Percentiles rank a stretch among this genome's conserved stretches.
Evolutionary conservation across 495 filamentous ascomycete species (phyloP).

Genomic region (Amorphotheca resinae): DNA sequence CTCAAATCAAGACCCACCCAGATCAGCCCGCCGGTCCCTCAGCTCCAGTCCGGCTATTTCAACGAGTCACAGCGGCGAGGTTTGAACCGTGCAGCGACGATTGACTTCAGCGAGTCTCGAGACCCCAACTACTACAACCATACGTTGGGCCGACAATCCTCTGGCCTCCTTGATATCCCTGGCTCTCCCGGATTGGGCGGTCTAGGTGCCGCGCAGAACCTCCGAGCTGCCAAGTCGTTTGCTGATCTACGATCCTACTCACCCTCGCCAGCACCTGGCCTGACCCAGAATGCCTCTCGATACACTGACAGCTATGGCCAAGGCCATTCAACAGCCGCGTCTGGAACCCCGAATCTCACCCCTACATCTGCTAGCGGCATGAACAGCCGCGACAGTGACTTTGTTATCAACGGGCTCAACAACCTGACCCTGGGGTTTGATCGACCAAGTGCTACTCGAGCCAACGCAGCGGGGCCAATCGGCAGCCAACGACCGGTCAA

Average conservation of each 20-base stretch:
- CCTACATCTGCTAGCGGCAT: constrained; percentile 56
- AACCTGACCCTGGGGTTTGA: constrained; percentile 35
- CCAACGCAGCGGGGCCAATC: constrained; percentile 57
- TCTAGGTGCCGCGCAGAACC: constrained; percentile 52
- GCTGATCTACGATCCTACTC: constrained; percentile 91
- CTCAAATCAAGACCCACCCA: constrained; percentile 51
- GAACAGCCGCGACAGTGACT: constrained; percentile 36
- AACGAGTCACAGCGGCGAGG: constrained; percentile 65
- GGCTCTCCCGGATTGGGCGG: constrained; percentile 52
- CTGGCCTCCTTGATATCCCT: constrained; percentile 68
- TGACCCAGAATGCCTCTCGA: constrained; percentile 51
- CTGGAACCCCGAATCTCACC: constrained; percentile 58
- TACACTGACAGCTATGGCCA: constrained; percentile 35
- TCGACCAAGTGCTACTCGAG: constrained; percentile 55
- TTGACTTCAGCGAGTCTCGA: constrained; percentile 89
- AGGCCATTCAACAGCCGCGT: constrained; percentile 33
- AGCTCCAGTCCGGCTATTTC: constrained; percentile 41
- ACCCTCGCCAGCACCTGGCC: constrained; percentile 72
- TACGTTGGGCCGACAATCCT: constrained; percentile 61
- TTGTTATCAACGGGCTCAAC: constrained; percentile 36
- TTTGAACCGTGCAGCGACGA: constrained; percentile 90
- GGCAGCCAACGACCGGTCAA: constrained; percentile 73
- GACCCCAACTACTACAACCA: constrained; percentile 49
- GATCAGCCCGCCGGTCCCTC: constrained; percentile 46
- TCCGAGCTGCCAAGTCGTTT: constrained; percentile 94